Conservation (phyloP, 768 basidiomycete species). For the Collybia nuda region DNA sequence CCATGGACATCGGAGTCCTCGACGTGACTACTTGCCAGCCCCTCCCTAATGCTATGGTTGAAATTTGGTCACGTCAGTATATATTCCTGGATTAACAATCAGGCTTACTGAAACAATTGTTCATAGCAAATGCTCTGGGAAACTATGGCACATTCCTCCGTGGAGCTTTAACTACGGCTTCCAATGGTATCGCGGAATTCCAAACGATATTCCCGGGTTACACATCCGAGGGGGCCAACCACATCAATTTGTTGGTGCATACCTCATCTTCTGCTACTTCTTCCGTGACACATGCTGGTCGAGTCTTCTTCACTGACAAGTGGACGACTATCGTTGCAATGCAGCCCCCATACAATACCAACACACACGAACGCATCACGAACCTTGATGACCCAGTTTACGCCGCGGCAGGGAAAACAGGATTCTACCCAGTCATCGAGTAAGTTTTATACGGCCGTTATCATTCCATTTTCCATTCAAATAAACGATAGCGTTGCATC, state of each 20-base stretch:
- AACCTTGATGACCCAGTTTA: constrained; percentile 31
- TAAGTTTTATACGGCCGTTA: constrained; percentile 7
- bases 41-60: constrained; percentile 34
- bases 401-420: constrained; percentile 18
- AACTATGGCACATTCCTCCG: constrained; percentile 33
- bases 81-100: neutral
- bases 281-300: constrained; percentile 30
- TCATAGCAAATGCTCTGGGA: constrained; percentile 33
- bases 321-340: constrained; percentile 30
- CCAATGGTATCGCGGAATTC: constrained; percentile 38
- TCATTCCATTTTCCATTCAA: neutral
- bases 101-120: neutral
- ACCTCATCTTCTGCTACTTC: constrained; percentile 23
- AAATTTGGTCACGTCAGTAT: constrained; percentile 18
- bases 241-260: constrained; percentile 35
- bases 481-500: constrained; percentile 17
- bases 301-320: constrained; percentile 37
- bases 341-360: constrained; percentile 27
- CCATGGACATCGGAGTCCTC: constrained; percentile 38
- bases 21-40: constrained; percentile 38
- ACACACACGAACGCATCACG: constrained; percentile 23
- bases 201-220: constrained; percentile 35
- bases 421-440: constrained; percentile 27
- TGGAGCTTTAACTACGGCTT: constrained; percentile 30
- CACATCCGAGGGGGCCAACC: constrained; percentile 33